phyloP scores from a whole-genome alignment of 257 asterid species.

The Echites panduratus region DNA sequence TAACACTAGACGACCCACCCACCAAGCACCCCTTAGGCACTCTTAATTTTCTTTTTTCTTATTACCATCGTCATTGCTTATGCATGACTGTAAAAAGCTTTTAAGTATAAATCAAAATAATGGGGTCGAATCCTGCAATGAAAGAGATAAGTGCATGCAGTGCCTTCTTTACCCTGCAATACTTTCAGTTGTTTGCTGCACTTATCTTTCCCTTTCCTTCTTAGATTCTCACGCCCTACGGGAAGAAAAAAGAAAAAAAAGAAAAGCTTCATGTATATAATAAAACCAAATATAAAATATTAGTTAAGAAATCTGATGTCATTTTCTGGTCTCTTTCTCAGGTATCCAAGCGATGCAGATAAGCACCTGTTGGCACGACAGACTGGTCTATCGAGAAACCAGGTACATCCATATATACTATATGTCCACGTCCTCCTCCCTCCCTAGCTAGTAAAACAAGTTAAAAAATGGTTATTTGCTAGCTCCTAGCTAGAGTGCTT shows the following conservation, averaged over 20 bases:
- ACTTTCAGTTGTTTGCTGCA: constrained; percentile 10
- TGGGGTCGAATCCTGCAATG: constrained; percentile 18
- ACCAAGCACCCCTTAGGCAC: too few relatives aligned
- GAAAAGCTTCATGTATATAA: constrained; percentile 7
- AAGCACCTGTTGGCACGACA: constrained; percentile 97
- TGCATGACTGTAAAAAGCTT: constrained; percentile 15
- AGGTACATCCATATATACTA: constrained; percentile 32
- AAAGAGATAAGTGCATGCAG: constrained; percentile 32
- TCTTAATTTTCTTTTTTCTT: background rate
- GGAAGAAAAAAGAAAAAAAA: background rate
- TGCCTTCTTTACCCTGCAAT: constrained; percentile 27
- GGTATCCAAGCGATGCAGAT: constrained; percentile 99
- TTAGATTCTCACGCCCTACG: constrained; percentile 60
- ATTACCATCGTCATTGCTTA: background rate
- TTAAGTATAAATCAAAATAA: background rate
- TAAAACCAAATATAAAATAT: constrained; percentile 7
- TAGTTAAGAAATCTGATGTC: constrained; percentile 43
- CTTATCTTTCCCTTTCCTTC: constrained; percentile 24
- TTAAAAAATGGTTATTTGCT: background rate
- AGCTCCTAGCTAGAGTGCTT: background rate
- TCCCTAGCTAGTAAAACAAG: too few relatives aligned
- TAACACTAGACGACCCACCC: too few relatives aligned
- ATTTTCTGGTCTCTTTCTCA: constrained; percentile 65
- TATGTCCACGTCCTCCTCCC: too few relatives aligned
- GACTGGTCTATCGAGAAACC: constrained; percentile 97